Conservation (phyloP, 2,329 filamentous ascomycete genomes). For the Domatiomyces catenatus region DNA sequence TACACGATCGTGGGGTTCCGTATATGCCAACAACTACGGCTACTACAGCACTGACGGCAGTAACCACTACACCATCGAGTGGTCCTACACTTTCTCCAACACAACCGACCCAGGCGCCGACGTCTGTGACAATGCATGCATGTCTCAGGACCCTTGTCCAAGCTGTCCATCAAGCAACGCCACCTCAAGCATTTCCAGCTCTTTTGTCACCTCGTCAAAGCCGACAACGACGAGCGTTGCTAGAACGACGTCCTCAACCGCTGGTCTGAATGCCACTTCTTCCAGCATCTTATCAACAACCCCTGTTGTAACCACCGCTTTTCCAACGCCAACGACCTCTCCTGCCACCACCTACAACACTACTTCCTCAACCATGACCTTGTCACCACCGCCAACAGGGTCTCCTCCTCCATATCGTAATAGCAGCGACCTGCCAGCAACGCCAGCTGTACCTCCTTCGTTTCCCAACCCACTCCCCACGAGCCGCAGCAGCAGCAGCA, state of each 20-base stretch:
- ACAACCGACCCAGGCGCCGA: not conserved
- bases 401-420: constrained; percentile 6
- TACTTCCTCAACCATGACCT: not conserved
- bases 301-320: not conserved
- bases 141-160: not conserved
- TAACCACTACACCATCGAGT: not conserved
- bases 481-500: not conserved
- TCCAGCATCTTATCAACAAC: too few species aligned
- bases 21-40: constrained; percentile 18
- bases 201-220: too few species aligned
- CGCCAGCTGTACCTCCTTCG: constrained; percentile 5
- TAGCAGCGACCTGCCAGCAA: constrained; percentile 7
- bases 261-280: too few species aligned
- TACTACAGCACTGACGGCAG: constrained; percentile 3
- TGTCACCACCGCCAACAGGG: not conserved
- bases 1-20: constrained; percentile 9
- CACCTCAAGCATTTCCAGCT: too few species aligned
- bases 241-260: too few species aligned
- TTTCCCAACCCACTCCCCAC: too few species aligned
- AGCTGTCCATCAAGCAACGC: not conserved
- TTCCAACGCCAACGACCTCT: not conserved
- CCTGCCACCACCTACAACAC: not conserved
- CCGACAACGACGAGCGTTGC: too few species aligned
- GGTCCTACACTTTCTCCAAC: not conserved
- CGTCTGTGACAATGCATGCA: not conserved